Percentiles rank a stretch among this genome's conserved stretches.
These are phyloP conservation scores for Fusarium bulbicola DNA, from an alignment of 2,329 filamentous ascomycete species.

Conservation along the genomic window DNA sequence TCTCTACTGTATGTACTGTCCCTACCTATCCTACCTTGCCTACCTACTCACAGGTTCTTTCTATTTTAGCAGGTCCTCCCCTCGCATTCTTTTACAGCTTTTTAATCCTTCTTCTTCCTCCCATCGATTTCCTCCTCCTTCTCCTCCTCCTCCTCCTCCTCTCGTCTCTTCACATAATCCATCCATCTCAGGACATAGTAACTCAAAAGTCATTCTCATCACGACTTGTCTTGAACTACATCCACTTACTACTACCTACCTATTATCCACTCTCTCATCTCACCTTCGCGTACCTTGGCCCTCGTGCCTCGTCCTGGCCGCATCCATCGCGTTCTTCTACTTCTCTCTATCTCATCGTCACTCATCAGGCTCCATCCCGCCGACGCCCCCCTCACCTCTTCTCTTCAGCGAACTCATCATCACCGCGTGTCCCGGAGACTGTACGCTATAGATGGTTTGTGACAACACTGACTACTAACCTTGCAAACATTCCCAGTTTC, in stretches of 20 bases:
- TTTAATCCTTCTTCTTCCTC: conserved; percentile 41
- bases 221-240: conserved; percentile 5
- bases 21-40: too few species aligned
- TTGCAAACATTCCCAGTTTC: conserved; percentile 34
- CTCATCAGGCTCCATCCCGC: not conserved
- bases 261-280: not conserved
- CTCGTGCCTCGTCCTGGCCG: conserved; percentile 23
- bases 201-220: conserved; percentile 3
- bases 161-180: not conserved
- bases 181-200: conserved; percentile 1
- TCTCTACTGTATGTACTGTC: conserved; percentile 2
- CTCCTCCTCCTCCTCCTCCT: conserved; percentile 4
- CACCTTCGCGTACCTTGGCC: conserved; percentile 16
- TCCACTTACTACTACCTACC: not conserved
- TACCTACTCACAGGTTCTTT: conserved; percentile 34
- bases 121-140: conserved; percentile 37
- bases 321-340: conserved; percentile 7
- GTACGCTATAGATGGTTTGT: conserved; percentile 45
- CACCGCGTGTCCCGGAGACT: conserved; percentile 22
- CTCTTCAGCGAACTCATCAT: conserved; percentile 18
- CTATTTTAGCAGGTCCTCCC: conserved; percentile 36
- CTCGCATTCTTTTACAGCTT: conserved; percentile 34
- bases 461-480: conserved; percentile 46
- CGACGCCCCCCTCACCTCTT: not conserved
- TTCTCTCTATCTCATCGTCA: not conserved